Percentiles rank a stretch among this genome's conserved stretches.
Conservation (phyloP, 2,329 filamentous ascomycete species). For the Colletotrichum sp. region DNA sequence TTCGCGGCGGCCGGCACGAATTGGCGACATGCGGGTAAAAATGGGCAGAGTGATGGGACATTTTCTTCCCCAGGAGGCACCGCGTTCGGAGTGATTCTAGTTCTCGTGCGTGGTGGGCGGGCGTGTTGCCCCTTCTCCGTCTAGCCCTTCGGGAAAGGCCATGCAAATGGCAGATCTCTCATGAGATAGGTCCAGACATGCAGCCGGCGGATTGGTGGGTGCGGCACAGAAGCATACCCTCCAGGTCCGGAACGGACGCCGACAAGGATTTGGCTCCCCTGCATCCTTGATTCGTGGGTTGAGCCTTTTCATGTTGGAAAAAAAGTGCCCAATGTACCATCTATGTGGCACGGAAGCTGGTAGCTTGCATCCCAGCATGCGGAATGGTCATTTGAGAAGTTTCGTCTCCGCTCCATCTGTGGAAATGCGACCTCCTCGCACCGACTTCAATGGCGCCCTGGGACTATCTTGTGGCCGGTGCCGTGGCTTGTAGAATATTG, state of each 20-base stretch:
- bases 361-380: background rate
- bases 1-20: constrained; percentile 12
- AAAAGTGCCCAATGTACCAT: background rate
- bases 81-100: background rate
- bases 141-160: background rate
- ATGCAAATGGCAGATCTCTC: background rate
- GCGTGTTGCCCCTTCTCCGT: background rate
- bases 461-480: background rate
- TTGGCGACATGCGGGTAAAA: constrained; percentile 25
- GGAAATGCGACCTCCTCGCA: background rate
- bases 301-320: background rate
- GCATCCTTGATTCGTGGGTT: constrained; percentile 1
- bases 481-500: background rate
- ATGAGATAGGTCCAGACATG: background rate
- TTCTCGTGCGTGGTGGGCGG: background rate
- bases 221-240: constrained; percentile 3
- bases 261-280: background rate
- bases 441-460: background rate
- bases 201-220: background rate
- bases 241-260: background rate
- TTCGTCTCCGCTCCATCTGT: constrained; percentile 5
- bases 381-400: background rate
- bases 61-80: background rate
- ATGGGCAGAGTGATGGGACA: constrained; percentile 21
- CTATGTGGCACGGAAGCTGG: background rate